Percentiles rank a stretch among this genome's conserved stretches.
Conservation (phyloP, 1,139 yeast species). For the Debaryomycetaceae sp. region DNA sequence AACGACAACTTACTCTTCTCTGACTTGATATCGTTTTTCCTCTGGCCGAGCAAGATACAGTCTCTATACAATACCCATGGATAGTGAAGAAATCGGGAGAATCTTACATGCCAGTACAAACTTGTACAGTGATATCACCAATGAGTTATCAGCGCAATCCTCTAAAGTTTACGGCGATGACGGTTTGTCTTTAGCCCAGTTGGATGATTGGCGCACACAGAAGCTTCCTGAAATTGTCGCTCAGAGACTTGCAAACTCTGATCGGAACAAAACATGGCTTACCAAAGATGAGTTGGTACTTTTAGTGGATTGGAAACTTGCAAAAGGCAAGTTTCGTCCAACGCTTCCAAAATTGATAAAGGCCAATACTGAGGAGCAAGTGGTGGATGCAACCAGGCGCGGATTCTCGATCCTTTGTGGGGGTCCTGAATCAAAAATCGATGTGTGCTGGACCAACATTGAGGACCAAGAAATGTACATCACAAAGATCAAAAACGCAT, state of each 20-base stretch:
- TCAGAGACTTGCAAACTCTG: slow-evolving; percentile 10
- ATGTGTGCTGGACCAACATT: slow-evolving; percentile 5
- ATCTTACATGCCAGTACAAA: slow-evolving; percentile 4
- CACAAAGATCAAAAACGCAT: slow-evolving; percentile 10
- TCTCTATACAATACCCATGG: no score
- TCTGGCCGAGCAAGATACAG: no score
- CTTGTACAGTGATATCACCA: slow-evolving; percentile 8
- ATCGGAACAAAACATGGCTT: slow-evolving; percentile 15
- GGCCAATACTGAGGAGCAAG: slow-evolving; percentile 21
- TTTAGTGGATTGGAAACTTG: slow-evolving; percentile 41
- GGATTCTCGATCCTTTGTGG: slow-evolving; percentile 17
- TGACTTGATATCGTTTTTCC: no score
- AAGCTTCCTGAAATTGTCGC: slow-evolving; percentile 17
- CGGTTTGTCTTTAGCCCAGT: slow-evolving; percentile 16
- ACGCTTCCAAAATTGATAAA: slow-evolving; percentile 30
- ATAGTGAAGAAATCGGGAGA: background rate
- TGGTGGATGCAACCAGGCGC: slow-evolving; percentile 15
- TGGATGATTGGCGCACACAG: slow-evolving; percentile 25
- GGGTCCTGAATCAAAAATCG: background rate
- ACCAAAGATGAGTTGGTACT: slow-evolving; percentile 26
- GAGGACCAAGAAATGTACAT: background rate
- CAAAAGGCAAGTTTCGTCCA: slow-evolving; percentile 38
- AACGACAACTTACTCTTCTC: no score
- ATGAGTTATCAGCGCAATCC: slow-evolving; percentile 9
- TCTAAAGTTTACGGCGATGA: slow-evolving; percentile 11